Evolutionary conservation across 2,329 filamentous ascomycete species (phyloP).

Genomic region (Orbilia ellipsospora): DNA sequence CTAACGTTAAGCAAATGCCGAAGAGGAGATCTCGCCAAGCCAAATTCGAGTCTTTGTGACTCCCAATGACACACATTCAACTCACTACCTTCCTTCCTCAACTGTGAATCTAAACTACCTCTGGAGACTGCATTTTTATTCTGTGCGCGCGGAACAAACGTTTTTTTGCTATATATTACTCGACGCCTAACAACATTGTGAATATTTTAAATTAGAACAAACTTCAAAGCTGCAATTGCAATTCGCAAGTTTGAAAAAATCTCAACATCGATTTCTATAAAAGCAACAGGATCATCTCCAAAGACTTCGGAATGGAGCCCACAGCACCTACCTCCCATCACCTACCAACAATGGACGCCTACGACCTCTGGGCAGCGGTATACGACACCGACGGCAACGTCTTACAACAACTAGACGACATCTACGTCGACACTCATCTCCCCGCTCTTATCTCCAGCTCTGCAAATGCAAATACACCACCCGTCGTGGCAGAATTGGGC

Average conservation of each 20-base stretch:
- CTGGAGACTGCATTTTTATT: too few species aligned
- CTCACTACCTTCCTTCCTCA: constrained; percentile 12
- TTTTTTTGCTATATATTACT: neutral
- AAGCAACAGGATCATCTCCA: neutral
- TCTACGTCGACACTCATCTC: constrained; percentile 68
- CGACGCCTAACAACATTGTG: neutral
- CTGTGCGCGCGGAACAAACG: too few species aligned
- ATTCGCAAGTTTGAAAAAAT: too few species aligned
- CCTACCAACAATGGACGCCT: constrained; percentile 39
- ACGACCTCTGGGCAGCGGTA: constrained; percentile 61
- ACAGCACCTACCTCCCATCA: neutral
- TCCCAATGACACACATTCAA: constrained; percentile 48
- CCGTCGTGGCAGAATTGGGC: constrained; percentile 71
- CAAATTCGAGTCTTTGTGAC: constrained; percentile 18
- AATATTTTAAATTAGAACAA: neutral
- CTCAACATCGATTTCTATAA: too few species aligned
- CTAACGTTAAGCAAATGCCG: neutral
- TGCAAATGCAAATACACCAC: neutral
- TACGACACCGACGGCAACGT: constrained; percentile 76
- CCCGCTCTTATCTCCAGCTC: constrained; percentile 61
- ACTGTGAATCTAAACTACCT: too few species aligned
- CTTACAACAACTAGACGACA: constrained; percentile 72
- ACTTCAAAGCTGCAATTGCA: too few species aligned
- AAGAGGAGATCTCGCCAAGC: constrained; percentile 12
- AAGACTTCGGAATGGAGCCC: constrained; percentile 7